These are phyloP conservation scores for Millerozyma acaciae DNA, from an alignment of 805 yeast species.

Conservation along the genomic window DNA sequence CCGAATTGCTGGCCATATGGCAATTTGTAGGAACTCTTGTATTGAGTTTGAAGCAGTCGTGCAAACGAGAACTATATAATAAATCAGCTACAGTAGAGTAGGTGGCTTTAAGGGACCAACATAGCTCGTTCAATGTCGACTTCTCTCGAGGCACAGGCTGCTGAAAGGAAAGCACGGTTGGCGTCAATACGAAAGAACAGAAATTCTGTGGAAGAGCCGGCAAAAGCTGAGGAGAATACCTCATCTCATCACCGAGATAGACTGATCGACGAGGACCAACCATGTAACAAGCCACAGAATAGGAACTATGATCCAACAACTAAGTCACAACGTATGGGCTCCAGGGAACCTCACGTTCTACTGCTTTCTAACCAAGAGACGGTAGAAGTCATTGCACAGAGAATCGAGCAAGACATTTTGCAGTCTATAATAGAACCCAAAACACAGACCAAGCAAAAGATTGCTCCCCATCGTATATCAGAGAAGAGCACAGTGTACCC, in stretches of 20 bases:
- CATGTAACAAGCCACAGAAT: not conserved
- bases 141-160: constrained; percentile 5
- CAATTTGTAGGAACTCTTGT: no score
- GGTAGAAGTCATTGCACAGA: constrained; percentile 23
- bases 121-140: constrained; percentile 6
- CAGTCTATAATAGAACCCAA: constrained; percentile 7
- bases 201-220: not conserved
- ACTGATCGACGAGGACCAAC: not conserved
- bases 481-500: not conserved
- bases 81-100: no score
- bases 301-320: not conserved
- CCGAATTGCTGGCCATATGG: no score
- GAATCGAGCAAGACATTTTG: constrained; percentile 20
- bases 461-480: constrained; percentile 10
- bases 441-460: not conserved
- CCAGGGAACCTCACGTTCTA: not conserved
- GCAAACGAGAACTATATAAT: no score
- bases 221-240: not conserved
- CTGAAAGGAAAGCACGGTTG: constrained; percentile 17
- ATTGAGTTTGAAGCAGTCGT: no score
- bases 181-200: constrained; percentile 12
- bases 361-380: constrained; percentile 17
- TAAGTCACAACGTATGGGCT: not conserved
- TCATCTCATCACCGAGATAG: not conserved
- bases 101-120: no score